Conservation (phyloP, 1,284 basidiomycete genomes). For the Cerioporus squamosus region DNA sequence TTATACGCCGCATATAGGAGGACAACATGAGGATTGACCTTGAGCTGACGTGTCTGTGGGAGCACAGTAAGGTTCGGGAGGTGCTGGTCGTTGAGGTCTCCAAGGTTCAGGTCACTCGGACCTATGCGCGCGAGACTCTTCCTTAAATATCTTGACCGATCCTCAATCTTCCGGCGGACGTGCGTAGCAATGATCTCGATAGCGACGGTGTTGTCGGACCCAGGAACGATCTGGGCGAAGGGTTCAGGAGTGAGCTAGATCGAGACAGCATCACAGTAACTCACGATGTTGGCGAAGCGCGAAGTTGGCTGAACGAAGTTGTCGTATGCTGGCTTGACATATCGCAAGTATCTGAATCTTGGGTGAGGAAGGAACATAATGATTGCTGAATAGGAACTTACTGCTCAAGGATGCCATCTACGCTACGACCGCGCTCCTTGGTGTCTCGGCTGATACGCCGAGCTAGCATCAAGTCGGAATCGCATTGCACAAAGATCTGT, state of each 20-base stretch:
- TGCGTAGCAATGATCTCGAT: constrained; percentile 95
- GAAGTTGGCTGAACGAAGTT: constrained; percentile 93
- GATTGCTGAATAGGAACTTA: constrained; percentile 37
- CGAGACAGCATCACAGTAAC: constrained; percentile 25
- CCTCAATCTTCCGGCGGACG: constrained; percentile 82
- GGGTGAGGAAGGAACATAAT: too few relatives aligned
- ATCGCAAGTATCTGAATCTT: constrained; percentile 75
- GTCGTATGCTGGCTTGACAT: constrained; percentile 93
- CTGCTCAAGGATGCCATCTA: constrained; percentile 91
- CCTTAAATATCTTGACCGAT: constrained; percentile 78
- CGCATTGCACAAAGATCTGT: constrained; percentile 86
- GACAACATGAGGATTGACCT: constrained; percentile 45
- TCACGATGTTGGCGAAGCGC: constrained; percentile 86
- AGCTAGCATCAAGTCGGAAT: constrained; percentile 97
- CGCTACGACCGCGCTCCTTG: constrained; percentile 84
- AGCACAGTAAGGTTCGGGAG: constrained; percentile 73
- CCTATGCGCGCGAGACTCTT: constrained; percentile 61
- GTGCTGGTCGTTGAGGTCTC: constrained; percentile 39
- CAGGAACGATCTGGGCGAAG: constrained; percentile 81
- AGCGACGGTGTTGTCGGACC: constrained; percentile 85
- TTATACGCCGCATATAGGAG: too few relatives aligned
- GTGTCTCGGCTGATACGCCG: constrained; percentile 89
- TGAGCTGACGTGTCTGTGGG: constrained; percentile 82
- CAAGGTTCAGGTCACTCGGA: constrained; percentile 24
- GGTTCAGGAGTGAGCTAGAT: too few relatives aligned